A percentile compares a stretch with the other conserved stretches of the same genome.
These are phyloP conservation scores for Alisma plantagoaquatica DNA, from an alignment of 106 monocot species.

Conservation along the genomic window DNA sequence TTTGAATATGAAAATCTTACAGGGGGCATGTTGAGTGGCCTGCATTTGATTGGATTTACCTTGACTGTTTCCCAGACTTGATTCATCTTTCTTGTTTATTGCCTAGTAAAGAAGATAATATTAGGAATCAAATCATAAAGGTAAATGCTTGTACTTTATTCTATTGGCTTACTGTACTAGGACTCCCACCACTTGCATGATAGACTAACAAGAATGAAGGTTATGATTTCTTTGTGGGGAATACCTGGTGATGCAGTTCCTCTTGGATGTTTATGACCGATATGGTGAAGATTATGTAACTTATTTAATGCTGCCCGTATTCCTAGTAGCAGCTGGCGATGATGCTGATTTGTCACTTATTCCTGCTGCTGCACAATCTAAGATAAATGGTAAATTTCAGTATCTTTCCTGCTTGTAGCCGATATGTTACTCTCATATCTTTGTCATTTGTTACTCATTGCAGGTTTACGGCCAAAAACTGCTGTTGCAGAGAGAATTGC, in stretches of 20 bases:
- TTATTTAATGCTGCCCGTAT: conserved; percentile 83
- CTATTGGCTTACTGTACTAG: not conserved
- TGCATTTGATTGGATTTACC: conserved; percentile 87
- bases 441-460: conserved; percentile 17
- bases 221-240: conserved; percentile 8
- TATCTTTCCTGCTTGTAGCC: conserved; percentile 1
- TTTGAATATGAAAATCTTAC: too few relatives aligned
- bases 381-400: conserved; percentile 51
- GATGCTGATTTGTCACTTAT: conserved; percentile 78
- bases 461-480: conserved; percentile 85
- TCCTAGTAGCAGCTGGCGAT: conserved; percentile 84
- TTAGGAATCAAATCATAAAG: conserved; percentile 73
- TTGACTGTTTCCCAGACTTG: conserved; percentile 80
- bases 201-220: not conserved
- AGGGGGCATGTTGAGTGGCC: conserved; percentile 85
- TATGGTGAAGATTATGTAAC: conserved; percentile 77
- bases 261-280: conserved; percentile 38
- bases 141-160: conserved; percentile 23
- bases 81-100: conserved; percentile 86
- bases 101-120: conserved; percentile 79
- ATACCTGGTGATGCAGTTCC: conserved; percentile 71
- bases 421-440: not conserved
- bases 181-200: not conserved
- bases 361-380: conserved; percentile 45
- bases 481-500: conserved; percentile 61